These are phyloP conservation scores for Solanum megistacrolobum DNA, from an alignment of 257 asterid genomes.

Conservation along the genomic window DNA sequence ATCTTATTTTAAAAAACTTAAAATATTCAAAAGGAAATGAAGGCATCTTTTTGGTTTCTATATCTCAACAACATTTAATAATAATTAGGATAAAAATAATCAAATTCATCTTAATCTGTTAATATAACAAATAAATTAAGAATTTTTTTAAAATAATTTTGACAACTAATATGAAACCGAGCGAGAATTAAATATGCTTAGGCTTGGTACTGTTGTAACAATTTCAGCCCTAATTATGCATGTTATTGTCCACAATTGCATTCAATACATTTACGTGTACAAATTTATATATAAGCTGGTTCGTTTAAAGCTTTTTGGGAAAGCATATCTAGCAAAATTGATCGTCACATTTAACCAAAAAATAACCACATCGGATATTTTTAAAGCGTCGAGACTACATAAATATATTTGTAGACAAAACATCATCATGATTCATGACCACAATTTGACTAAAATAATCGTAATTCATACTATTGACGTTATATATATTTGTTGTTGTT, in stretches of 20 bases:
- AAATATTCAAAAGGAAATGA: background rate
- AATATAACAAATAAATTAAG: background rate
- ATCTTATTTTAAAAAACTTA: no score
- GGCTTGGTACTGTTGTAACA: background rate
- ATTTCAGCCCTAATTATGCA: background rate
- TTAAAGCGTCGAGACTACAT: background rate
- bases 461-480: no score
- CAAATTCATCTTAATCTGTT: background rate
- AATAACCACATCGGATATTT: background rate
- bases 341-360: background rate
- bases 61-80: background rate
- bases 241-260: background rate
- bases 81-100: background rate
- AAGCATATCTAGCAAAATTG: background rate
- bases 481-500: background rate
- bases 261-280: background rate
- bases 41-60: background rate
- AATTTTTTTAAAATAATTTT: rapidly evolving
- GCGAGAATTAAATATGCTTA: no score
- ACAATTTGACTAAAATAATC: no score
- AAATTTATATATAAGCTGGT: background rate
- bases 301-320: background rate
- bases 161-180: background rate
- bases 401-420: background rate
- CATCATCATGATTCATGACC: background rate